Conservation (phyloP, 805 yeast genomes). For the Candida ortonii region DNA sequence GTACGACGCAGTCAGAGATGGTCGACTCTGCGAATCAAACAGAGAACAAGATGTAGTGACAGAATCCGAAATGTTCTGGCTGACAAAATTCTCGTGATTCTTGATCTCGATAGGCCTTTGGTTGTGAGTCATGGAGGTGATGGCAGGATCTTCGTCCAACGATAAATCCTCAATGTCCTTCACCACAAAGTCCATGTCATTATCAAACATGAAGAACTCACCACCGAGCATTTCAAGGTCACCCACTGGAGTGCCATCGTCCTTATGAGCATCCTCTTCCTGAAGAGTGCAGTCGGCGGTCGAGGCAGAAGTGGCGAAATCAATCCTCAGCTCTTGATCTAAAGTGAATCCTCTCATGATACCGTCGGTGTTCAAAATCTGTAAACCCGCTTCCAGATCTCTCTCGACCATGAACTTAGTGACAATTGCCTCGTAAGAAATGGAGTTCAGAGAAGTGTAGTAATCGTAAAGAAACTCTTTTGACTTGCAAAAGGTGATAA, state of each 20-base stretch:
- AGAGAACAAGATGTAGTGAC: conserved; percentile 16
- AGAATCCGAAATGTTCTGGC: conserved; percentile 8
- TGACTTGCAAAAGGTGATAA: conserved; percentile 40
- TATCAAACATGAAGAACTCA: conserved; percentile 35
- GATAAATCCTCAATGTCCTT: conserved; percentile 19
- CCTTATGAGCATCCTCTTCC: conserved; percentile 6
- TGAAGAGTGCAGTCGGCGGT: conserved; percentile 5
- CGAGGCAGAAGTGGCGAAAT: conserved; percentile 15
- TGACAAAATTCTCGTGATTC: conserved; percentile 1
- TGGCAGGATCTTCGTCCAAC: conserved; percentile 11
- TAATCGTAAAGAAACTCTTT: conserved; percentile 46
- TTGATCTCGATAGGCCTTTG: conserved; percentile 13
- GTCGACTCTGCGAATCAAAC: conserved; percentile 17
- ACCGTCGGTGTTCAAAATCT: conserved; percentile 28
- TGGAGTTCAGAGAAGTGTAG: conserved; percentile 43
- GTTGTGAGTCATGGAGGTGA: conserved; percentile 6
- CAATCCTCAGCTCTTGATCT: conserved; percentile 42
- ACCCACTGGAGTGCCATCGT: no score
- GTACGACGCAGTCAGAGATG: conserved; percentile 20
- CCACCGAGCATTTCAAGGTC: conserved; percentile 30
- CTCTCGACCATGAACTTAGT: conserved; percentile 42
- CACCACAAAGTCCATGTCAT: conserved; percentile 29
- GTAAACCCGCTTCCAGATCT: conserved; percentile 35
- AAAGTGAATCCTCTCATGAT: conserved; percentile 39
- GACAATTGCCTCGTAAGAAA: conserved; percentile 40